phyloP scores from a whole-genome alignment of 257 asterid genomes.

The Lavandula angustifolia region DNA sequence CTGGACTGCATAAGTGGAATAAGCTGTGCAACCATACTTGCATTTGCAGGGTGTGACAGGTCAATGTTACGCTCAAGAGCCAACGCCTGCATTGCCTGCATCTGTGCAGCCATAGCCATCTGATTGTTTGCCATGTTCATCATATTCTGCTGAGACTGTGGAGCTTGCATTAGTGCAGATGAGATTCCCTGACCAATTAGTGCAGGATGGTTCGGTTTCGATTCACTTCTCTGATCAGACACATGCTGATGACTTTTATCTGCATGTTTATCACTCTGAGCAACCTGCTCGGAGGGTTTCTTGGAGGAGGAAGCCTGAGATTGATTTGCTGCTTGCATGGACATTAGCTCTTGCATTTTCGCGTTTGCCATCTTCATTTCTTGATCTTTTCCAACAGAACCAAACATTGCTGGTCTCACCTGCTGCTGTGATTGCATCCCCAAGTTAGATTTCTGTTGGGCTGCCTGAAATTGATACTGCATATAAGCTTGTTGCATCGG shows the following conservation, averaged over 20 bases:
- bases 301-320: conserved; percentile 70
- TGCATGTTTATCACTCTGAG: conserved; percentile 53
- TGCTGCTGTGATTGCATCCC: conserved; percentile 83
- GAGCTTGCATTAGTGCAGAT: conserved; percentile 50
- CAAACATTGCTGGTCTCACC: conserved; percentile 67
- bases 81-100: conserved; percentile 91
- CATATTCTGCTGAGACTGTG: conserved; percentile 65
- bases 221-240: conserved; percentile 62
- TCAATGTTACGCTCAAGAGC: conserved; percentile 92
- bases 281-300: conserved; percentile 61
- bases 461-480: conserved; percentile 71
- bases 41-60: conserved; percentile 88
- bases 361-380: conserved; percentile 59
- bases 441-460: conserved; percentile 73
- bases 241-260: conserved; percentile 60
- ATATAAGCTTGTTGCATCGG: conserved; percentile 87
- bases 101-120: conserved; percentile 76
- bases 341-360: conserved; percentile 70
- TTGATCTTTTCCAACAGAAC: conserved; percentile 69
- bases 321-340: conserved; percentile 65
- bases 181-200: conserved; percentile 66
- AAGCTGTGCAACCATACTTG: conserved; percentile 73
- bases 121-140: conserved; percentile 62
- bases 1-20: conserved; percentile 79
- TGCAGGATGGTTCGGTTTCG: conserved; percentile 50